phyloP scores from a whole-genome alignment of 441 rosid species.

The California macrophylla region DNA sequence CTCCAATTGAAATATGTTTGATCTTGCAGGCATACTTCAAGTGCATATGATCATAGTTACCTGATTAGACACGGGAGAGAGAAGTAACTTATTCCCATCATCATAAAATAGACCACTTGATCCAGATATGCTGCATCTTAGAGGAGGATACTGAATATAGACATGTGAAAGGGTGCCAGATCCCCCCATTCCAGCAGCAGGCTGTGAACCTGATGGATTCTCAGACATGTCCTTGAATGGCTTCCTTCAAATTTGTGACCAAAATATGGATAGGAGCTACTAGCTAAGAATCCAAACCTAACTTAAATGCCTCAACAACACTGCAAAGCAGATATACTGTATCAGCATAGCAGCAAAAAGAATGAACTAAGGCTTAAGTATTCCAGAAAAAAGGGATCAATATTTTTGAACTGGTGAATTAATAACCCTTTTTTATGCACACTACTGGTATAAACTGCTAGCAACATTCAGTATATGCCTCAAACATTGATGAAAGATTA shows the following conservation, averaged over 20 bases:
- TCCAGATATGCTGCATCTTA: constrained; percentile 53
- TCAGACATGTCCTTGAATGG: constrained; percentile 32
- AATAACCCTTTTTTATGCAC: constrained; percentile 10
- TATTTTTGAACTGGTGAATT: neutral
- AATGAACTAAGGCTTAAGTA: neutral
- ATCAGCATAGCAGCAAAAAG: constrained; percentile 12
- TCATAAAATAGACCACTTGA: constrained; percentile 73
- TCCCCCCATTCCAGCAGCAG: constrained; percentile 34
- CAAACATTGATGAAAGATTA: constrained; percentile 3
- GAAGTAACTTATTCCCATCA: constrained; percentile 68
- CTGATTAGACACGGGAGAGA: constrained; percentile 53
- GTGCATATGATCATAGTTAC: constrained; percentile 23
- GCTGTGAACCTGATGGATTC: constrained; percentile 56
- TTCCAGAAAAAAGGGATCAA: neutral
- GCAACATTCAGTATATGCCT: constrained; percentile 4
- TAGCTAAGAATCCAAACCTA: neutral
- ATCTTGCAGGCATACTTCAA: neutral
- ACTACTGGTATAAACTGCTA: neutral
- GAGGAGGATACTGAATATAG: constrained; percentile 60
- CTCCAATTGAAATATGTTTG: constrained; percentile 7
- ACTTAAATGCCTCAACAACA: neutral
- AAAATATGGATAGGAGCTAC: constrained; percentile 1
- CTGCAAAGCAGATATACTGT: neutral
- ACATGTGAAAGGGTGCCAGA: constrained; percentile 82
- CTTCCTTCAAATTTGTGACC: constrained; percentile 18